Evolutionary conservation across 2,329 filamentous ascomycete genomes (phyloP), one percentile per base, ranked within the genome.

Genomic region (Mycosphaerella sp.): DNA sequence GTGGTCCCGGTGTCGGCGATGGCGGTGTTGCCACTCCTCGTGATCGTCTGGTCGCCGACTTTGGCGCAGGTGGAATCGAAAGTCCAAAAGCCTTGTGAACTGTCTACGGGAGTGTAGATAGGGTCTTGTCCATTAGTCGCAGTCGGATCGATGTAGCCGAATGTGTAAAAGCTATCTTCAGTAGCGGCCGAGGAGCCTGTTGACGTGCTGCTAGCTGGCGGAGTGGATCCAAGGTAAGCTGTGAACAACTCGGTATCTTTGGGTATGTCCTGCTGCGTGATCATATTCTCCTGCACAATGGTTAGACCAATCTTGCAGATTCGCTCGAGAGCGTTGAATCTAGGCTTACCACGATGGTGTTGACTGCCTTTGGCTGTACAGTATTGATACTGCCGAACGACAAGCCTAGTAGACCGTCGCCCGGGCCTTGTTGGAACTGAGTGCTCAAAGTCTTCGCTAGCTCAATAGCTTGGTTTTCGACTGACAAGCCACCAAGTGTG

Each of bases 1-100:
- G 84, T 84, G 28, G 84, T 87, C 48, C 83, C 84, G 0, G 84
- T 88, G 65, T 87, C 85, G 17, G 78, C 80, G 57, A 87, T 86
- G 44, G 85, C 82, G 32, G 72, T 81, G 69, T 86, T 87, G 40
- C 73, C 75, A 4, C 68, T 64, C 49, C 79, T 81, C 56, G 80
- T 80, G 54, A 88, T 71, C 0, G 73, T 54, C 42, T 54, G 28
- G 44, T 37, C 36, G 42, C 52, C 54, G 28, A 57, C 52, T 21
- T 57, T 75, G 14, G 75, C 75, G 0, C 77, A 79, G 7, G 74
- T 68, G 1, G 81, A 85, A 9, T 73, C 64, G 63, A 87, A 81
- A 67, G 77, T 72, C 85, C 84, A 89, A 71, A 86, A 86, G 21
- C 84, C 84, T 50, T 81, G 68, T 1, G 75, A 78, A 52, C 78